Conservation (phyloP, 164 flowering plant genomes). For the Chimonanthus salicifolius region DNA sequence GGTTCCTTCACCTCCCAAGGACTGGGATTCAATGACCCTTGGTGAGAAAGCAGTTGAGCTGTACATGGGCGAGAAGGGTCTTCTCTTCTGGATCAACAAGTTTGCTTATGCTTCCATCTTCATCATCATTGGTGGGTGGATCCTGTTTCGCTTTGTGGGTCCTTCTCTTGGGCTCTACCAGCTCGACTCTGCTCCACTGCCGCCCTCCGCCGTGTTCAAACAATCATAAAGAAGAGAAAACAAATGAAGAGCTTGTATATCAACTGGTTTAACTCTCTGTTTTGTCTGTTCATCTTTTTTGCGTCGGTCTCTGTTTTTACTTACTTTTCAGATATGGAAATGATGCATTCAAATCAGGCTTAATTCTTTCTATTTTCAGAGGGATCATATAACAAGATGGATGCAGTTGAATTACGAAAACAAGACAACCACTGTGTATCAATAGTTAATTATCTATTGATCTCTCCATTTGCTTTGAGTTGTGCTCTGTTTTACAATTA, state of each 20-base stretch:
- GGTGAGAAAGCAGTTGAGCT: conserved; percentile 67
- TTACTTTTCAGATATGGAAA: conserved; percentile 3
- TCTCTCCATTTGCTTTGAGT: too few relatives aligned
- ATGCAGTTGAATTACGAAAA: too few relatives aligned
- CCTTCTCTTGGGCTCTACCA: conserved; percentile 83
- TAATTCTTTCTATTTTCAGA: too few relatives aligned
- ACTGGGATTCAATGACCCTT: conserved; percentile 79
- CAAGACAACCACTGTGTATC: too few relatives aligned
- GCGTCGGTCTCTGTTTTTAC: background rate
- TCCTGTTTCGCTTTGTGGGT: conserved; percentile 77
- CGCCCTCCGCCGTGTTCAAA: conserved; percentile 45
- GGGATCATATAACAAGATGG: too few relatives aligned
- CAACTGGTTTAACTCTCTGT: background rate
- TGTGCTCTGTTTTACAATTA: too few relatives aligned
- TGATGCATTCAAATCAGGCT: conserved; percentile 3
- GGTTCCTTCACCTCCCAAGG: conserved; percentile 35
- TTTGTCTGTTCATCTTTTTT: background rate
- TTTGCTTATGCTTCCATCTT: conserved; percentile 89
- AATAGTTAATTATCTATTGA: too few relatives aligned
- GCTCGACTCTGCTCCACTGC: conserved; percentile 57
- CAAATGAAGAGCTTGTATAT: background rate
- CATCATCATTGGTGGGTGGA: conserved; percentile 80
- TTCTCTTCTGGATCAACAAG: conserved; percentile 79
- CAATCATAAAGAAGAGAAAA: background rate
- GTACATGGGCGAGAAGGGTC: conserved; percentile 79